Base-by-base conservation (phyloP, 2,329 filamentous ascomycete species). In the Diplodia mutila region DNA sequence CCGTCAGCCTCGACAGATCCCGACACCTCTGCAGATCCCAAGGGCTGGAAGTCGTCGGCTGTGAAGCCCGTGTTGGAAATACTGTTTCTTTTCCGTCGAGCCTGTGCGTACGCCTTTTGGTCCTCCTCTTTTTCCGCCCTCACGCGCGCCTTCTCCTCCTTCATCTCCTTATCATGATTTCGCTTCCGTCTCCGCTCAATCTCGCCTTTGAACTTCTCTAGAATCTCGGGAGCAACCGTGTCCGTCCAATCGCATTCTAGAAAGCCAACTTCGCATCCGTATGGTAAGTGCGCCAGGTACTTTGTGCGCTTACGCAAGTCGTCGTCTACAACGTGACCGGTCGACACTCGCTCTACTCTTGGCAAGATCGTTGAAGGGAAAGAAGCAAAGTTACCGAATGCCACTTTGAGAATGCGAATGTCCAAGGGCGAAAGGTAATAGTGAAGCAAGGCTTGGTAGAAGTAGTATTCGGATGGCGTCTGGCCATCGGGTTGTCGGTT, bases 221-320 rank as follows among this genome's bases (percentile, higher is more conserved):
- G 82, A 3, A 92, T 86, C 61, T 92, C 90, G 0, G 89, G 84
- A 3, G 89, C 85, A 5, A 97, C 91, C 46, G 95, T 91, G 71
- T 97, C 93, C 3, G 92, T 93, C 94, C 94, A 97, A 77, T 97
- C 93, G 75, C 94, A 97, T 79, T 97, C 94, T 1, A 97, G 79
- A 73, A 97, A 97, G 71, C 86, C 93, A 51, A 97, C 91, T 71
- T 97, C 90, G 76, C 93, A 97, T n/a, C 94, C 94, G 61, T 91
- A 89, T 0, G 94, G 94, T 6, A 97, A 84, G 78, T 97, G 94
- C 0, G 88, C 88, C 3, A 97, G 85, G 71, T 97, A 97, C 76
- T 95, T 97, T 66, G 92, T 89, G 37, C 93, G 87, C 75, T 91
- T 93, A 55, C 94, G 88, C 65, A 97, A 79, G 18, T 90, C 89